Percentiles rank a stretch among this genome's conserved stretches.
phyloP scores from a whole-genome alignment of 1,139 yeast genomes.

The Starmera stellimalicola region DNA sequence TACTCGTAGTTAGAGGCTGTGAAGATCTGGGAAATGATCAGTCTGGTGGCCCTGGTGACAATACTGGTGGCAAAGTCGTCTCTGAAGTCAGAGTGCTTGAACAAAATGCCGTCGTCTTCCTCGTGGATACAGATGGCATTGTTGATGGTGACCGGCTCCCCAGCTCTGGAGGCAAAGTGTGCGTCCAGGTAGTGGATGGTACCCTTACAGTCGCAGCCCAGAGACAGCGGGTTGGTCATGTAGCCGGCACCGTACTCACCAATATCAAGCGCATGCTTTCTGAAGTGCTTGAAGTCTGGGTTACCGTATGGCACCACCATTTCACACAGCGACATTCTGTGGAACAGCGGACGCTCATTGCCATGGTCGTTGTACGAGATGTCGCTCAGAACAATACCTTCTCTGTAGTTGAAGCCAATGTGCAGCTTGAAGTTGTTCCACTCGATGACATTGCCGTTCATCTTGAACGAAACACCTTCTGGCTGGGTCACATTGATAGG shows the following conservation, averaged over 20 bases:
- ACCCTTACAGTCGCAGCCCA: constrained; percentile 83
- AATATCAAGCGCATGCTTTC: constrained; percentile 79
- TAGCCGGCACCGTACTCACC: constrained; percentile 87
- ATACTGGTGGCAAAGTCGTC: constrained; percentile 69
- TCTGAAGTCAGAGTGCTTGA: constrained; percentile 78
- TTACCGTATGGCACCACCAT: constrained; percentile 82
- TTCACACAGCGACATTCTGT: constrained; percentile 68
- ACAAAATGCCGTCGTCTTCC: constrained; percentile 72
- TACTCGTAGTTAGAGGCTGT: constrained; percentile 84
- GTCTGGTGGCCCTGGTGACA: constrained; percentile 65
- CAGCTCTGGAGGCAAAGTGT: constrained; percentile 54
- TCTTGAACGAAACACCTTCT: constrained; percentile 67
- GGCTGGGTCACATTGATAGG: constrained; percentile 71
- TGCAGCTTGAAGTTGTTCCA: constrained; percentile 76
- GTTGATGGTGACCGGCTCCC: constrained; percentile 61
- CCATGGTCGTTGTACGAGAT: constrained; percentile 69
- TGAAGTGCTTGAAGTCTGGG: constrained; percentile 72
- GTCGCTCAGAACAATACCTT: constrained; percentile 73
- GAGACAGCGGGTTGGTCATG: constrained; percentile 68
- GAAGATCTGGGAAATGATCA: constrained; percentile 69
- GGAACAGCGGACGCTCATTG: constrained; percentile 60
- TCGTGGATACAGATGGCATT: constrained; percentile 80
- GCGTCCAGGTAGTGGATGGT: constrained; percentile 76
- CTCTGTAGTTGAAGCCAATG: constrained; percentile 77
- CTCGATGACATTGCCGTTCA: constrained; percentile 58